Evolutionary conservation across 225 moss, liverwort and hornwort species (phyloP), one percentile per base, ranked within the genome.

Genomic region (Pleurozium schreberi): DNA sequence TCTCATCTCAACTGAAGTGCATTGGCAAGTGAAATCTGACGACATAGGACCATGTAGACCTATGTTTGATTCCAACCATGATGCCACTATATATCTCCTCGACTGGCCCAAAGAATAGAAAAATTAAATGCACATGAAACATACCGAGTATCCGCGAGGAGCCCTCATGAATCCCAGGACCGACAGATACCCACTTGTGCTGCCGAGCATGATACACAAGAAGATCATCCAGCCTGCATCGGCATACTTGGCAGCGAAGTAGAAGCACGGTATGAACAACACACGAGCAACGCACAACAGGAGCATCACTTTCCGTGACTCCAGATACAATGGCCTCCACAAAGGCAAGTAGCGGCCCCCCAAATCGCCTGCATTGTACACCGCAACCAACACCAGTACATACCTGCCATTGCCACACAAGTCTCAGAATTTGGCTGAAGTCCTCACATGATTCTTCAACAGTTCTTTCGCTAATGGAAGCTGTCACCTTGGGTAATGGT

Each of bases 191-290:
- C 98, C 98, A 64, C 90, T 96, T 36, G 97, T 94, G 63, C 92
- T 53, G 81, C 98, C 96, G 43, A 98, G 90, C 84, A 97, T 87
- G 87, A 94, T 83, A 73, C 95, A 95, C 65, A 98, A 74, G 88
- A 93, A 94, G 86, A 98, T 94, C 97, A 97, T 96, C 91, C 92
- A 98, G 28, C 96, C 95, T 81, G 93, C 94, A 62, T 88, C 92
- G 31, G 93, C 97, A 79, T 92, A 95, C 85, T 96, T 97, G 84
- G 97, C 96, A 80, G 96, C 92, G 79, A 97, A 96, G 75, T 91
- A 96, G 94, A 98, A 98, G 87, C 93, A 93, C 8, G 98, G 97
- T 17, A 98, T 81, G 88, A 98, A 95, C 84, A 91, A 80, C 73
- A 89, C 88, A 34, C 96, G 97, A 18, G 93, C 88, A 61, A 90